These are phyloP conservation scores for Prunus yedoensis DNA, from an alignment of 331 rosid genomes.

Conservation along the genomic window DNA sequence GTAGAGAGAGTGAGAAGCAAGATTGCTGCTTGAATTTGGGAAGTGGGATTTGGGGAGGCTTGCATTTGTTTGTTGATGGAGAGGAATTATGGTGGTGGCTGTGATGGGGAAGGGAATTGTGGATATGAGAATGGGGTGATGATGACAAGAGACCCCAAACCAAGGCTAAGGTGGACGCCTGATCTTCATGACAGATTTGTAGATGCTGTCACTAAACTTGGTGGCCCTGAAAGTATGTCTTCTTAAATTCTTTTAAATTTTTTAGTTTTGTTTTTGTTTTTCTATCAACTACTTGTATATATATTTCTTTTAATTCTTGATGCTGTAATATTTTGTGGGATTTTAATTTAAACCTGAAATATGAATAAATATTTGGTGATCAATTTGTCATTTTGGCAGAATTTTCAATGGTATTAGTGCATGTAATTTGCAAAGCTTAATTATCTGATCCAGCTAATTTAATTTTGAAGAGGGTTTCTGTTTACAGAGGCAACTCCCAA, in stretches of 20 bases:
- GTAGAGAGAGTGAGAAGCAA: too few species aligned
- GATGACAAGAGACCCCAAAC: constrained; percentile 94
- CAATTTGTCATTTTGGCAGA: not conserved
- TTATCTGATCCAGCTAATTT: not conserved
- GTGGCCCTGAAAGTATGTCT: constrained; percentile 87
- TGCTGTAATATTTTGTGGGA: not conserved
- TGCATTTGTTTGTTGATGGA: constrained; percentile 36
- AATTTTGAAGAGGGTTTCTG: constrained; percentile 11
- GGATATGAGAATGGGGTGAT: constrained; percentile 59
- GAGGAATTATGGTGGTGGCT: constrained; percentile 19
- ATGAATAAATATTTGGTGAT: not conserved
- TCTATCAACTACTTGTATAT: not conserved
- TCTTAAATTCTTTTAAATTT: not conserved
- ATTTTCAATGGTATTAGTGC: too few species aligned
- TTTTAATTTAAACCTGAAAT: not conserved
- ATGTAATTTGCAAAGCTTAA: too few species aligned
- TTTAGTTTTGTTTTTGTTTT: not conserved
- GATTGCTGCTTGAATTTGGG: not conserved
- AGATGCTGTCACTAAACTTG: constrained; percentile 93
- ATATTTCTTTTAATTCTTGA: not conserved
- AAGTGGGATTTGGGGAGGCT: too few species aligned
- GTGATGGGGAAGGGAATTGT: constrained; percentile 24
- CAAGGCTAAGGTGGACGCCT: constrained; percentile 90
- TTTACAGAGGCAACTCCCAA: constrained; percentile 93
- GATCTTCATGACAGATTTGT: constrained; percentile 92